Percentiles rank a stretch among this genome's conserved stretches.
Evolutionary conservation across 192 early-diverging fungal species (phyloP).

Genomic region (Geranomyces michiganensis): DNA sequence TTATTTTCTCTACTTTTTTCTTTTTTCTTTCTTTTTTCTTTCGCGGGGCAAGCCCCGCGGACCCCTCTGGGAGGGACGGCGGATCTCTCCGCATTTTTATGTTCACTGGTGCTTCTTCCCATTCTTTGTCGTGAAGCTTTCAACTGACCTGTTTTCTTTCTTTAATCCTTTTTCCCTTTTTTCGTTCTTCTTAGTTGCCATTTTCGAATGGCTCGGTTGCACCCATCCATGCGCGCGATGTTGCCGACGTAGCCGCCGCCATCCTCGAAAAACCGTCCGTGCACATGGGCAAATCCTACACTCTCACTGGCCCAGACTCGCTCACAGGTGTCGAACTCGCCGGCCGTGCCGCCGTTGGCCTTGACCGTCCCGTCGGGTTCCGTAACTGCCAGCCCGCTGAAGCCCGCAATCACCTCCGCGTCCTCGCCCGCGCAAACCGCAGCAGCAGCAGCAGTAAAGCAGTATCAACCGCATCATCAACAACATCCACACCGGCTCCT

Average conservation of each 20-base stretch:
- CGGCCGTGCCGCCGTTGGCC: constrained; percentile 34
- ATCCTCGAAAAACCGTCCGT: constrained; percentile 18
- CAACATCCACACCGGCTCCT: neutral
- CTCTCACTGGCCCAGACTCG: constrained; percentile 40
- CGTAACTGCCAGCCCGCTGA: constrained; percentile 16
- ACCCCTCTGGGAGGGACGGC: too few species aligned
- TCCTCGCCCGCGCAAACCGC: too few species aligned
- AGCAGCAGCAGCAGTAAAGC: too few species aligned
- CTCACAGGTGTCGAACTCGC: constrained; percentile 40
- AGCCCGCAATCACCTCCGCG: neutral
- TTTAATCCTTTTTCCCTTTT: too few species aligned
- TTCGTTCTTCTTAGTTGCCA: constrained; percentile 9
- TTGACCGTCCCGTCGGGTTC: constrained; percentile 41
- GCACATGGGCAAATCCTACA: constrained; percentile 27
- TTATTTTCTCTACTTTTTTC: too few species aligned
- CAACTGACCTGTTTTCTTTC: too few species aligned
- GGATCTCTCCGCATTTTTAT: too few species aligned
- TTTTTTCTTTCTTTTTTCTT: too few species aligned
- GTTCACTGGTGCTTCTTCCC: too few species aligned
- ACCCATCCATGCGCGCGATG: constrained; percentile 34
- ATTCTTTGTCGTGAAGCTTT: too few species aligned
- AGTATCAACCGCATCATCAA: too few species aligned
- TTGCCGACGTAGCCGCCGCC: constrained; percentile 22
- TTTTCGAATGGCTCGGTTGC: constrained; percentile 31
- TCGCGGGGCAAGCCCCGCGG: too few species aligned